Percentiles rank a stretch among this genome's conserved stretches.
Conservation (phyloP, 2,329 filamentous ascomycete genomes). For the Ceratocystis cubensis region DNA sequence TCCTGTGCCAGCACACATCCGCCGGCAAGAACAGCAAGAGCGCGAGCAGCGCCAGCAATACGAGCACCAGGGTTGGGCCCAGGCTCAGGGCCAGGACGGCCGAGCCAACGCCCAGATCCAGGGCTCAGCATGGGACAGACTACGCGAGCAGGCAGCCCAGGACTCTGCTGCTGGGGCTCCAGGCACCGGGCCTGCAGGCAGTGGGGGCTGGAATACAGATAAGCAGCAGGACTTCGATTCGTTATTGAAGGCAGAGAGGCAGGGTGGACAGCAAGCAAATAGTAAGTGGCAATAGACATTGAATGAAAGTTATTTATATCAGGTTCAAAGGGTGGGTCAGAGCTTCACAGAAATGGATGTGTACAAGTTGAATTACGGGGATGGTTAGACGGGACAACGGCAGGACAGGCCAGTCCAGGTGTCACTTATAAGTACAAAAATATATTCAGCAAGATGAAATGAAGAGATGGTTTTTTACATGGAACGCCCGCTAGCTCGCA, state of each 20-base stretch:
- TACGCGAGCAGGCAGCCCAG: constrained; percentile 10
- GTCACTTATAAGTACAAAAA: constrained; percentile 4
- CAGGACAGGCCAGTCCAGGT: not conserved
- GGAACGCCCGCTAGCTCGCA: constrained; percentile 1
- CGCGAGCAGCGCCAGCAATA: constrained; percentile 9
- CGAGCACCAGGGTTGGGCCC: constrained; percentile 1
- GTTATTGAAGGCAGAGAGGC: constrained; percentile 36
- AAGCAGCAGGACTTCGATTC: constrained; percentile 39
- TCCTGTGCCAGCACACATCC: constrained; percentile 20
- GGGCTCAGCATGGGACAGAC: constrained; percentile 18
- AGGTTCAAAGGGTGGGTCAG: not conserved
- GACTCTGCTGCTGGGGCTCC: not conserved
- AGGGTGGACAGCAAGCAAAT: constrained; percentile 30
- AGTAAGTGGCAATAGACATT: constrained; percentile 24
- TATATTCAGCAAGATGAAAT: constrained; percentile 4
- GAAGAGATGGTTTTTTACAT: not conserved
- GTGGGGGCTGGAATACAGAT: constrained; percentile 3
- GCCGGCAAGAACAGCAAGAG: constrained; percentile 16
- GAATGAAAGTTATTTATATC: not conserved
- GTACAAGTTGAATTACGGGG: not conserved
- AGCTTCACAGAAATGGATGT: too few species aligned
- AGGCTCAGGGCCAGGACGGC: not conserved
- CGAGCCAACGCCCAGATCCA: not conserved
- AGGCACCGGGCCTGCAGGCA: not conserved
- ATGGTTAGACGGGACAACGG: not conserved